These are phyloP conservation scores for Suillus subaureus DNA, from an alignment of 768 basidiomycete species.

Conservation along the genomic window DNA sequence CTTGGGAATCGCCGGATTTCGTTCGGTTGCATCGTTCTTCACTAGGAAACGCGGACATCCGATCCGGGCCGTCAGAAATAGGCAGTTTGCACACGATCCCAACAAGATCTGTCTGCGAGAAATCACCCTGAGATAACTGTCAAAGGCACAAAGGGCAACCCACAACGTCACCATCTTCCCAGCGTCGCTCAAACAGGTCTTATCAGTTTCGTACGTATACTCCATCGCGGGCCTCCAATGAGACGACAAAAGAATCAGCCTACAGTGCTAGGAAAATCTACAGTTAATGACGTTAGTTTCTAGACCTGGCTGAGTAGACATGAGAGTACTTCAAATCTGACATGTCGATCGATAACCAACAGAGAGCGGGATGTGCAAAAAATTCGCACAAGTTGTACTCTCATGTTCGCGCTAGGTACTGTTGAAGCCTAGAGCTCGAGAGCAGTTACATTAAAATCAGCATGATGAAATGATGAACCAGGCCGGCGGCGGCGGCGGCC, in stretches of 20 bases:
- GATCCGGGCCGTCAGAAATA: neutral
- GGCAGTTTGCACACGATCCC: neutral
- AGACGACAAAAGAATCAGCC: too few relatives aligned
- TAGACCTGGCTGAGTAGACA: neutral
- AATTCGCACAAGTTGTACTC: neutral
- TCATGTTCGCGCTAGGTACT: neutral
- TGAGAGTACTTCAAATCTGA: neutral
- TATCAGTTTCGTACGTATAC: slow-evolving; percentile 1
- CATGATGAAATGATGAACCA: neutral
- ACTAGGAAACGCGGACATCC: neutral
- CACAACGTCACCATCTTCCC: neutral
- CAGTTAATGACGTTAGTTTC: neutral
- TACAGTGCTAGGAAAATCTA: neutral
- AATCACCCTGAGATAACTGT: neutral
- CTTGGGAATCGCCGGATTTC: neutral
- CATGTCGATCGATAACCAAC: too few relatives aligned
- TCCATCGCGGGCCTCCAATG: neutral
- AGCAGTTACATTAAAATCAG: neutral
- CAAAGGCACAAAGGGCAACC: neutral
- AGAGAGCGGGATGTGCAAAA: too few relatives aligned
- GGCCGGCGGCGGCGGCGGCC: neutral
- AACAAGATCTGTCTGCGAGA: neutral
- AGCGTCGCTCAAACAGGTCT: neutral
- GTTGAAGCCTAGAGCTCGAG: neutral
- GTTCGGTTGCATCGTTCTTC: neutral